Conservation (phyloP, 495 filamentous ascomycete genomes). For the Neurospora sublineolata region DNA sequence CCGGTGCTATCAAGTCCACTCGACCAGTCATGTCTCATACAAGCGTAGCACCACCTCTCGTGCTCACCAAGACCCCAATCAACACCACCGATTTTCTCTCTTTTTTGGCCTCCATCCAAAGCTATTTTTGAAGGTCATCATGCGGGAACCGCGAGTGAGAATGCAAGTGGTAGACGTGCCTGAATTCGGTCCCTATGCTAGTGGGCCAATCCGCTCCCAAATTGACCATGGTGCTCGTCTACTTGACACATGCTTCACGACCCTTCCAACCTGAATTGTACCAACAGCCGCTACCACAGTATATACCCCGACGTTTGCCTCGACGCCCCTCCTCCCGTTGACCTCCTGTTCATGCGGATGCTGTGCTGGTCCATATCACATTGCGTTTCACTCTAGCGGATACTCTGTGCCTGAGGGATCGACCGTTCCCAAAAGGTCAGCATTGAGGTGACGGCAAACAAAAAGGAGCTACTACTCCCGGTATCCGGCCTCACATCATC, state of each 20-base stretch:
- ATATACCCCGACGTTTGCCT: slow-evolving; percentile 34
- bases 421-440: slow-evolving; percentile 6
- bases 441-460: background rate
- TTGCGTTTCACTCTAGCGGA: slow-evolving; percentile 36
- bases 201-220: background rate
- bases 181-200: slow-evolving; percentile 15
- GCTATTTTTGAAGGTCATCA: slow-evolving; percentile 24
- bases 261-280: slow-evolving; percentile 12
- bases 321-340: slow-evolving; percentile 5
- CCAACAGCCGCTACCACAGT: slow-evolving; percentile 36
- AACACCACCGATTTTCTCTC: background rate
- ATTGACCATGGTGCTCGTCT: slow-evolving; percentile 11
- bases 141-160: slow-evolving; percentile 25
- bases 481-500: slow-evolving; percentile 15
- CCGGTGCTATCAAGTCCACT: background rate
- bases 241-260: slow-evolving; percentile 18
- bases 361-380: slow-evolving; percentile 28
- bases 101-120: slow-evolving; percentile 6
- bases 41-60: background rate
- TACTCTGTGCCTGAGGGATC: slow-evolving; percentile 20
- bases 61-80: background rate
- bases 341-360: slow-evolving; percentile 22
- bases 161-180: slow-evolving; percentile 29
- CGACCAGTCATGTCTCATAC: slow-evolving; percentile 15
- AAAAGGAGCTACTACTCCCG: slow-evolving; percentile 4